A percentile compares a stretch with the other conserved stretches of the same genome.
Evolutionary conservation across 2,329 filamentous ascomycete species (phyloP).

Genomic region (Verticillium alfalfae): DNA sequence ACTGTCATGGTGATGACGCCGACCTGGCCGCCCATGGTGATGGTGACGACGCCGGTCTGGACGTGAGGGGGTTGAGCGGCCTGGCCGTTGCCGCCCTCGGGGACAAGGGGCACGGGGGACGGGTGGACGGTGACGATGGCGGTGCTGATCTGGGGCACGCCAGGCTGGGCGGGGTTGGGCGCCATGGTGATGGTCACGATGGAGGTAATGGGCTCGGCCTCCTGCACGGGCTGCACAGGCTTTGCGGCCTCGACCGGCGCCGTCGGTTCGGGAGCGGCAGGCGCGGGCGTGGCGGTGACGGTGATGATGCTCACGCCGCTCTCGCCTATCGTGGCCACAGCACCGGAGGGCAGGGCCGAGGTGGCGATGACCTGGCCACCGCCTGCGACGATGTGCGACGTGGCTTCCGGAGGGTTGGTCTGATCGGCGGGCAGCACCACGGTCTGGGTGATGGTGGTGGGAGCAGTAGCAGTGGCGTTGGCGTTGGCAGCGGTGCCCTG

Average conservation of each 20-base stretch:
- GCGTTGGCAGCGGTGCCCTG: slow-evolving; percentile 10
- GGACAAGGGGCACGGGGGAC: not conserved
- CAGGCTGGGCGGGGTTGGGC: slow-evolving; percentile 1
- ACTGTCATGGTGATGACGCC: slow-evolving; percentile 11
- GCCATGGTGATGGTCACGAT: slow-evolving; percentile 9
- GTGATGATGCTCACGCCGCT: slow-evolving; percentile 10
- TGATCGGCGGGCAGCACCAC: slow-evolving; percentile 7
- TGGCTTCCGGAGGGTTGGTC: slow-evolving; percentile 2
- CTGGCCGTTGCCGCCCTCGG: not conserved
- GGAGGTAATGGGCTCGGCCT: slow-evolving; percentile 6
- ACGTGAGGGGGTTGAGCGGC: not conserved
- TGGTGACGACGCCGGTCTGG: slow-evolving; percentile 8
- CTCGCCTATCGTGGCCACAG: slow-evolving; percentile 9
- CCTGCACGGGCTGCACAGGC: not conserved
- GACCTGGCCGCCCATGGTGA: slow-evolving; percentile 8
- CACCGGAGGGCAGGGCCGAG: slow-evolving; percentile 7
- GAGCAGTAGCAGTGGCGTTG: slow-evolving; percentile 10
- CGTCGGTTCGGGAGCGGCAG: slow-evolving; percentile 2
- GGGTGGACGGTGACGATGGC: slow-evolving; percentile 9
- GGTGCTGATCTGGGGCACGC: slow-evolving; percentile 5
- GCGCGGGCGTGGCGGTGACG: slow-evolving; percentile 8
- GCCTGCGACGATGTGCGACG: slow-evolving; percentile 3
- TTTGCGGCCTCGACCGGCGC: not conserved
- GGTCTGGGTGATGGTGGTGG: slow-evolving; percentile 10
- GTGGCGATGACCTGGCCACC: slow-evolving; percentile 10